These are phyloP conservation scores for Trichoderma sp. DNA, from an alignment of 2,329 filamentous ascomycete species.

Conservation along the genomic window DNA sequence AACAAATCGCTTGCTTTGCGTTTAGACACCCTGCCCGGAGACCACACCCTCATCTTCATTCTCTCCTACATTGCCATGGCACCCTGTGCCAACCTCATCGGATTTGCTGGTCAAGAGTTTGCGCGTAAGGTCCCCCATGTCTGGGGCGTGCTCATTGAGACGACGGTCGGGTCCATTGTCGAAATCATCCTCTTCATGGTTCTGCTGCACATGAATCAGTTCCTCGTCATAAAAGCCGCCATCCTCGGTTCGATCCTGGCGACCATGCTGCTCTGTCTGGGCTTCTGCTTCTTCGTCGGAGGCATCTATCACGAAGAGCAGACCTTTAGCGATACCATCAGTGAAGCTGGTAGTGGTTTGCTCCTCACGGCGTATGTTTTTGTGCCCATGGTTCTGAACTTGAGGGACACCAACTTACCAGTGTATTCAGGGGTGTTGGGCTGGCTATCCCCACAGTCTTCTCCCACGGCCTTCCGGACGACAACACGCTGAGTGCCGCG, in stretches of 20 bases:
- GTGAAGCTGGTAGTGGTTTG: conserved; percentile 71
- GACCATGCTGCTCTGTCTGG: conserved; percentile 78
- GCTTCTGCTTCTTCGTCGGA: conserved; percentile 77
- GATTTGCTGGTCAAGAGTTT: conserved; percentile 53
- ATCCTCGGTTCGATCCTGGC: conserved; percentile 83
- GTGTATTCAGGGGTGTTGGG: conserved; percentile 10
- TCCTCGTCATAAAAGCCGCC: conserved; percentile 78
- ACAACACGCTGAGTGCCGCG: conserved; percentile 33
- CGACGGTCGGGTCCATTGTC: conserved; percentile 65
- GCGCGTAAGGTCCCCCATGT: conserved; percentile 67
- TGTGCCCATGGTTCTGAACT: neutral
- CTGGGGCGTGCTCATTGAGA: conserved; percentile 54
- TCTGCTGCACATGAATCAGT: conserved; percentile 58
- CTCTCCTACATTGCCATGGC: conserved; percentile 53
- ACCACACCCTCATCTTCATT: conserved; percentile 49
- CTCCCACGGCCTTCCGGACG: conserved; percentile 35
- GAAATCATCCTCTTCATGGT: conserved; percentile 85
- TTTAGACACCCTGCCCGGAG: conserved; percentile 21
- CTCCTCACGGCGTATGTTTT: conserved; percentile 25
- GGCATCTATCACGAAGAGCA: conserved; percentile 70
- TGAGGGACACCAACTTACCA: neutral
- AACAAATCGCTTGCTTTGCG: conserved; percentile 35
- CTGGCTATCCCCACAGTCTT: conserved; percentile 19
- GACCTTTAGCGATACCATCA: conserved; percentile 72
- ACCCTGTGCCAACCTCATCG: conserved; percentile 52